Base-by-base conservation (phyloP, 805 yeast species). In the Kluyveromyces aestuarii region DNA sequence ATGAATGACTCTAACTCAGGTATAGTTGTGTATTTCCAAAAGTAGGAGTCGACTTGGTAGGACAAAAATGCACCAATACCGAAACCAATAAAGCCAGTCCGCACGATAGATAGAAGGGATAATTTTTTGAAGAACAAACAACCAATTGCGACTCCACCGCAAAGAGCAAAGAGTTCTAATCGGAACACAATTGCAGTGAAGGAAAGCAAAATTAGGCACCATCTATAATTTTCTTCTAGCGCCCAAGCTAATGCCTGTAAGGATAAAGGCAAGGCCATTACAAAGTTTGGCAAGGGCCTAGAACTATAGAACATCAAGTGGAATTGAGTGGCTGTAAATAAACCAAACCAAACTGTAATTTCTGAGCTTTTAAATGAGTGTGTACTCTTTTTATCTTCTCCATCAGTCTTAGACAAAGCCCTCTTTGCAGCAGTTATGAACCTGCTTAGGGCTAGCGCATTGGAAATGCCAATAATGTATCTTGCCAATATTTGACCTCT, bases 261-360 rank as follows among this genome's bases (percentile, higher is more conserved):
- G 4, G 83, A 82, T 37, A 87, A 59, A 2, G 97, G 96, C 47
- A 91, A 69, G 2, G 85, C 89, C 14, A 77, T 61, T 49, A 90
- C 69, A 56, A 84, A 84, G 65, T 91, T 91, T n/a, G 97, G 96
- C 50, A 91, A 71, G 0, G 95, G 80, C 55, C 97, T 73, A 2
- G 96, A 75, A n/a, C 86, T 72, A 62, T 91, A 91, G 68, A 72
- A 91, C 51, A 83, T 67, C 17, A 87, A 52, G 62, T 91, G 97
- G 68, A 90, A 91, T 62, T 89, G 93, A 8, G 84, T 64, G 48
- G 77, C 66, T 38, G 74, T 71, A 49, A 89, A 72, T 2, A 84
- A 49, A 19, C 76, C 69, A 59, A 75, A 87, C 84, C 87, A 84
- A 38, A 11, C 36, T 16, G 27, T 16, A 9, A 43, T 13, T 17